Percentiles rank a stretch among this genome's conserved stretches.
Conservation (phyloP, 768 basidiomycete genomes). For the Crepidotus variabilis region DNA sequence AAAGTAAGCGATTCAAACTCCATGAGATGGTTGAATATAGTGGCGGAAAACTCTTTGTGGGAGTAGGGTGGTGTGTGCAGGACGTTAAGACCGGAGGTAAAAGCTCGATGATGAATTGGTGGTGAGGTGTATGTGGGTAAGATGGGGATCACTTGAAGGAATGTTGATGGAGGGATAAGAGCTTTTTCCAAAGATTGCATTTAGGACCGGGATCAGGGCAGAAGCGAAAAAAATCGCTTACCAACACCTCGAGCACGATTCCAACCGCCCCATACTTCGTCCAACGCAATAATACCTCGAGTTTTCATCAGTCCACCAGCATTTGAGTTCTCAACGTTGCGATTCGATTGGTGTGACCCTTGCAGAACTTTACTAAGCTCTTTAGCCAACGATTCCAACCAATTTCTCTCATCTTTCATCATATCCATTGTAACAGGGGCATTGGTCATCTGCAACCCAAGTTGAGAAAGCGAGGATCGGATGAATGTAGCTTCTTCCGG, state of each 20-base stretch:
- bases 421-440: constrained; percentile 87
- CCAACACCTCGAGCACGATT: constrained; percentile 90
- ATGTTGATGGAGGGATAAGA: constrained; percentile 83
- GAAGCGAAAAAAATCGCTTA: constrained; percentile 30
- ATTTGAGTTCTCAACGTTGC: constrained; percentile 12
- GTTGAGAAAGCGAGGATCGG: constrained; percentile 82
- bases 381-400: constrained; percentile 75
- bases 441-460: constrained; percentile 76
- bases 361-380: constrained; percentile 79
- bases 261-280: constrained; percentile 96
- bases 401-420: constrained; percentile 76
- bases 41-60: constrained; percentile 60
- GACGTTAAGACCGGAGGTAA: constrained; percentile 74
- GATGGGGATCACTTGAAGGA: constrained; percentile 70
- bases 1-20: constrained; percentile 53
- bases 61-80: constrained; percentile 82
- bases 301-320: constrained; percentile 67
- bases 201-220: neutral
- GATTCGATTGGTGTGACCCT: constrained; percentile 24
- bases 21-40: constrained; percentile 54
- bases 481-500: constrained; percentile 87
- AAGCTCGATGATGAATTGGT: constrained; percentile 60
- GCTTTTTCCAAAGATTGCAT: constrained; percentile 40
- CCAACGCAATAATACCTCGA: constrained; percentile 79
- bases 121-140: constrained; percentile 65